phyloP scores from a whole-genome alignment of 176 grass and related monocot genomes.

The Ensete ventricosum region DNA sequence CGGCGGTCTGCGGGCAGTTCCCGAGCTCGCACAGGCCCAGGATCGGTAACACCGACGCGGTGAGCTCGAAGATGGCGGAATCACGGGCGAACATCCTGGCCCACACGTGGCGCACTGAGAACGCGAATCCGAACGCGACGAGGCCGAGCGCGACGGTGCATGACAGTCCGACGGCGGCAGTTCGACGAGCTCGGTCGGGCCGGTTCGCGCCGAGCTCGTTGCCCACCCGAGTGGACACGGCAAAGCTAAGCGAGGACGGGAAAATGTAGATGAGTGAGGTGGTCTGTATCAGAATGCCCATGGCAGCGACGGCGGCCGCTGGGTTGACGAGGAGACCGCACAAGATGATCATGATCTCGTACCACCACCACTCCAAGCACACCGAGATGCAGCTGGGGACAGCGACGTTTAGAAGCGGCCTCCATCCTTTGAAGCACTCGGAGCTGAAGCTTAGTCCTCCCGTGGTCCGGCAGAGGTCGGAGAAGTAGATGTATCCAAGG shows the following conservation, averaged over 20 bases:
- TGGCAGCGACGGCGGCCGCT: conserved; percentile 65
- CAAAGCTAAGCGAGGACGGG: conserved; percentile 86
- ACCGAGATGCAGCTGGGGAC: conserved; percentile 63
- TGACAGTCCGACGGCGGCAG: too few relatives aligned
- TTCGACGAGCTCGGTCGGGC: conserved; percentile 22
- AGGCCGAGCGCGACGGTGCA: conserved; percentile 30
- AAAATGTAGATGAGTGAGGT: conserved; percentile 96
- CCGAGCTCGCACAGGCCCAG: too few relatives aligned
- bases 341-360: conserved; percentile 97
- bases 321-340: conserved; percentile 66
- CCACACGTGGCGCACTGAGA: conserved; percentile 58
- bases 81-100: conserved; percentile 10
- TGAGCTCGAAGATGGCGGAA: conserved; percentile 24
- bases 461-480: conserved; percentile 39
- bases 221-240: conserved; percentile 77
- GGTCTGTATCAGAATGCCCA: conserved; percentile 88
- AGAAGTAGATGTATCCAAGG: conserved; percentile 49
- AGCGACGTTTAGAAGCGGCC: conserved; percentile 41
- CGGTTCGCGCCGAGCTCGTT: conserved; percentile 86
- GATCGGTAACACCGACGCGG: conserved; percentile 57
- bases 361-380: conserved; percentile 99
- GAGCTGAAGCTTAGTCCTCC: conserved; percentile 45
- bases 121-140: conserved; percentile 38
- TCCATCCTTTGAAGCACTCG: conserved; percentile 57
- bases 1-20: conserved; percentile 35